phyloP scores from a whole-genome alignment of 2,329 filamentous ascomycete genomes.

The Phaeoacremonium minimum region DNA sequence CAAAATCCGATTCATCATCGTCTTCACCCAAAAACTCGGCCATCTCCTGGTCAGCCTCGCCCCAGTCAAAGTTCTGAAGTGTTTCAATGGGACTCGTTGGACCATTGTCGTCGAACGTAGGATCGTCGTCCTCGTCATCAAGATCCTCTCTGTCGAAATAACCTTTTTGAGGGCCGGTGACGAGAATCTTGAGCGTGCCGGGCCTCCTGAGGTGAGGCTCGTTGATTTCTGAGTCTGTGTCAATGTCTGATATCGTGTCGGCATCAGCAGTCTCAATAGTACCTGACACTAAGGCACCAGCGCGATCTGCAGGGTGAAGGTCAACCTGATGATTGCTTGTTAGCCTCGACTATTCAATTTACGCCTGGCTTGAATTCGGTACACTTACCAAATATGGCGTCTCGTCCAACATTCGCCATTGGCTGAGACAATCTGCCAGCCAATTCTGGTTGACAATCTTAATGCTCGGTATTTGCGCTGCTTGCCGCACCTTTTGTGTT shows the following conservation, averaged over 20 bases:
- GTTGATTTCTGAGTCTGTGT: constrained; percentile 19
- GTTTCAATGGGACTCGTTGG: constrained; percentile 50
- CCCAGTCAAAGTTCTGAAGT: constrained; percentile 57
- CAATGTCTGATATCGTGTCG: constrained; percentile 22
- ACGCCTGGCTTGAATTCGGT: no score
- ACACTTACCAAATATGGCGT: constrained; percentile 57
- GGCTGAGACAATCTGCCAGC: constrained; percentile 79
- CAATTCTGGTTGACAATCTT: constrained; percentile 91
- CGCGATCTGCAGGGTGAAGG: constrained; percentile 66
- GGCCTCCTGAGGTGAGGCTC: constrained; percentile 21
- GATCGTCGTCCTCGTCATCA: constrained; percentile 33
- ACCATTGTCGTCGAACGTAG: constrained; percentile 30
- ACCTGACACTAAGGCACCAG: constrained; percentile 24
- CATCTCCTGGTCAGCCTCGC: constrained; percentile 65
- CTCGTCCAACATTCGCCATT: constrained; percentile 80
- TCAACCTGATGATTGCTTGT: constrained; percentile 40
- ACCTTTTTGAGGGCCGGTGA: constrained; percentile 34
- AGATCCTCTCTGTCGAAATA: constrained; percentile 20
- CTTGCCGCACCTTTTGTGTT: constrained; percentile 88
- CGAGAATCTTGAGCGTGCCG: constrained; percentile 30
- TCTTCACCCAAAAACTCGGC: constrained; percentile 65
- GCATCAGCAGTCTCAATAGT: constrained; percentile 20
- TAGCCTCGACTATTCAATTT: no score
- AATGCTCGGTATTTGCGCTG: constrained; percentile 72
- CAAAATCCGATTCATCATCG: constrained; percentile 32